Conservation (phyloP, 176 grass and related monocot species). For the Urochloa ruziziensis region DNA sequence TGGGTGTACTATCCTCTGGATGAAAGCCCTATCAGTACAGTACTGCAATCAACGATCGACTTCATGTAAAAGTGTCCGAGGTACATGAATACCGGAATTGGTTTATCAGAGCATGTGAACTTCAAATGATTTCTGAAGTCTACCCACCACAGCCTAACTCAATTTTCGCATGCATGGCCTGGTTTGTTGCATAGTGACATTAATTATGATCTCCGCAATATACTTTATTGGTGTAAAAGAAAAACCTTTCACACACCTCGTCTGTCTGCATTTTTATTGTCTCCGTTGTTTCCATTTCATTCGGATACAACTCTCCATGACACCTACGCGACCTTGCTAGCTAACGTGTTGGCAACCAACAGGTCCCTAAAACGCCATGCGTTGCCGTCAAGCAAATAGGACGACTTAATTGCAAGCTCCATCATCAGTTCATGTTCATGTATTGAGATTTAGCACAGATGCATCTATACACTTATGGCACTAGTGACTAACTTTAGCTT, state of each 20-base stretch:
- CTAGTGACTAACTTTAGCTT: too few species aligned
- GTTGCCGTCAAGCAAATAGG: background rate
- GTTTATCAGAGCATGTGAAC: background rate
- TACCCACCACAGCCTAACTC: background rate
- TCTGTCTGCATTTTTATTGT: background rate
- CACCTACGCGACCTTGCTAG: background rate
- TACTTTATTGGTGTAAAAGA: background rate
- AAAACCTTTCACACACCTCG: background rate
- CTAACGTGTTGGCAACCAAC: background rate
- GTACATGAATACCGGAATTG: background rate
- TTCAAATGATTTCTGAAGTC: background rate
- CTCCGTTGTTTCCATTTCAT: background rate
- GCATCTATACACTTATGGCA: too few species aligned
- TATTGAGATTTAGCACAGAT: too few species aligned
- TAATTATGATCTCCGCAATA: background rate
- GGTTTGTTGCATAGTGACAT: background rate
- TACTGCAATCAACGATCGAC: background rate
- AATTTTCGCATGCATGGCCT: fast-evolving
- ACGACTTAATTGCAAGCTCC: background rate
- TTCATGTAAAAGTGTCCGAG: background rate
- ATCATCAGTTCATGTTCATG: too few species aligned
- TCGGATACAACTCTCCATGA: background rate
- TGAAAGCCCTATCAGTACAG: too few species aligned
- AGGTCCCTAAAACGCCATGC: background rate
- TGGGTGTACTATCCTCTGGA: too few species aligned